Conservation (phyloP, 2,329 filamentous ascomycete species). For the Clonostachys chloroleuca region DNA sequence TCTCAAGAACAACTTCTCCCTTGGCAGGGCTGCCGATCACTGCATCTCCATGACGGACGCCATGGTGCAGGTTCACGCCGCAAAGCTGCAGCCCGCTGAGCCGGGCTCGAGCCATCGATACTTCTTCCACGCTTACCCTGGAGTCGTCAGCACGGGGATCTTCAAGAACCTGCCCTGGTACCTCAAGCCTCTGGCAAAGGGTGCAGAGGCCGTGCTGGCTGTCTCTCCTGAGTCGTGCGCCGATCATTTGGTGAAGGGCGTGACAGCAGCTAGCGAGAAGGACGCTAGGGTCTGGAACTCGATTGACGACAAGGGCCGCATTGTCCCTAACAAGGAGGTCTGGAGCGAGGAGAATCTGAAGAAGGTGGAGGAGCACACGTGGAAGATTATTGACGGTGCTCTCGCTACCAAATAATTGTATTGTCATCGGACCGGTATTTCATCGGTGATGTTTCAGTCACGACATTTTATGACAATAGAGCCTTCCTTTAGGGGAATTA, state of each 20-base stretch:
- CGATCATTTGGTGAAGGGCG: slow-evolving; percentile 15
- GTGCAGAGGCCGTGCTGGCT: slow-evolving; percentile 10
- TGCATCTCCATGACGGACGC: slow-evolving; percentile 31
- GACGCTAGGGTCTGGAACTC: slow-evolving; percentile 15
- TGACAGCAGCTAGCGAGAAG: slow-evolving; percentile 4
- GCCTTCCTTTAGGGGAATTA: too few species aligned
- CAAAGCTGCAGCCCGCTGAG: slow-evolving; percentile 12
- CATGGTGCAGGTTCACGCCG: slow-evolving; percentile 25
- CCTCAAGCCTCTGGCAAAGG: slow-evolving; percentile 7
- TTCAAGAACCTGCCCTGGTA: slow-evolving; percentile 20
- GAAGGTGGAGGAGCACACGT: slow-evolving; percentile 21
- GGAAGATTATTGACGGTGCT: slow-evolving; percentile 17
- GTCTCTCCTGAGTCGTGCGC: slow-evolving; percentile 18
- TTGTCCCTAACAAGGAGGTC: slow-evolving; percentile 14
- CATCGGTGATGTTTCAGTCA: too few species aligned
- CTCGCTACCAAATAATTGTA: too few species aligned
- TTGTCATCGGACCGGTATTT: too few species aligned
- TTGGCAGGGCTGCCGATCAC: slow-evolving; percentile 25
- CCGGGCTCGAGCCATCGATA: slow-evolving; percentile 7
- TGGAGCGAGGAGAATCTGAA: slow-evolving; percentile 18
- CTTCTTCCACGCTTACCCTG: slow-evolving; percentile 35
- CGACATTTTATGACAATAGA: too few species aligned
- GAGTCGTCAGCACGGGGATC: slow-evolving; percentile 26
- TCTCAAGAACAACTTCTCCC: slow-evolving; percentile 23
- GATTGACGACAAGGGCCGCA: slow-evolving; percentile 18